Evolutionary conservation across 345 rosid genomes (phyloP), one percentile per base, ranked within the genome.

Genomic region (Citrus inodora): DNA sequence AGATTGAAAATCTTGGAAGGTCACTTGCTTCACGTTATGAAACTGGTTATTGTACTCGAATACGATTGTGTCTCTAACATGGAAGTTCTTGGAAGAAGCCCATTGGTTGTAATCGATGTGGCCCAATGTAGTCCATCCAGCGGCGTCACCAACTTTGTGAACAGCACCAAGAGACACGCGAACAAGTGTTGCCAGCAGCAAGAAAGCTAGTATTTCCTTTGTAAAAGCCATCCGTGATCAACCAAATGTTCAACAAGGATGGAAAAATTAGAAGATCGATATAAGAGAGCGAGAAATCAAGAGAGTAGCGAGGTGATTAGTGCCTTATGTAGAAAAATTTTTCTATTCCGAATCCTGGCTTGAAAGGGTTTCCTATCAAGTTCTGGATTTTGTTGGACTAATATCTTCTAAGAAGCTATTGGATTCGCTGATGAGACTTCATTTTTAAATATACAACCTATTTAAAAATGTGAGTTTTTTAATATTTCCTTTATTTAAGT

Each of bases 41-140:
- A 48, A 24, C 56, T 51, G 11, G 9, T 28, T 51, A 16, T 51
- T 17, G 37, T 70, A 70, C 1, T 28, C 14, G 22, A 69, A 69
- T 24, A 42, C 30, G 4, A 66, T 64, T 5, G 59, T 7, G 51
- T 76, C 72, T 32, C 78, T 72, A 2, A 66, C 24, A 32, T 21
- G 46, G 42, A 75, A 75, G 59, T 63, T 48, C n/a, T 64, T 48
- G 28, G 70, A 22, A 8, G 78, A 46, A 63, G 59, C 78, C 74
- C 61, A 51, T 6, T 70, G 17, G 17, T 51, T 70, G 40, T 70
- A 51, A 51, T 70, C 61, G 1, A 70, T n/a, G 5, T 51, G 28
- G 16, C 74, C 61, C 13, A 42, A 10, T 1, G 22, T 9, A 51
- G 3, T 48, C 61, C 74, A 51, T 9, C 74, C 61, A 14, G 60